These are phyloP conservation scores for Lolium rigidum DNA, from an alignment of 176 grass and related monocot species.

Conservation along the genomic window DNA sequence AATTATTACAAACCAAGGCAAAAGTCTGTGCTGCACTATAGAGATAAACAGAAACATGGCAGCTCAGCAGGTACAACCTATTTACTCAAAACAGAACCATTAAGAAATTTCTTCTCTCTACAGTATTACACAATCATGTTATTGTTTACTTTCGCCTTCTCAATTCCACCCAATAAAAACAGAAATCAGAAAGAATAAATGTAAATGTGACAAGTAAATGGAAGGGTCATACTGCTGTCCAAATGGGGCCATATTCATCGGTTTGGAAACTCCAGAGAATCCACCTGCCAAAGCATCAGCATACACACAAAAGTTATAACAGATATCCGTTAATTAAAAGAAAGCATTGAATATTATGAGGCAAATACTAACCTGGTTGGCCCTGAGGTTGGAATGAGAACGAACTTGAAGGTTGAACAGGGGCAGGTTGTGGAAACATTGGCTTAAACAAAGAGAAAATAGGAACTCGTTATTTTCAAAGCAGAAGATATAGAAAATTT, in stretches of 20 bases:
- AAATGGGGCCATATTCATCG: constrained; percentile 51
- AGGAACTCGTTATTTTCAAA: constrained; percentile 35
- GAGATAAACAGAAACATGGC: not conserved
- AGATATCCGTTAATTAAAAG: constrained; percentile 22
- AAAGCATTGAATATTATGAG: constrained; percentile 2
- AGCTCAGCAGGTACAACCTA: constrained; percentile 28
- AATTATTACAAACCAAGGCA: constrained; percentile 8
- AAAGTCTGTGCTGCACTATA: constrained; percentile 10
- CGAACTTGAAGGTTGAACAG: constrained; percentile 51
- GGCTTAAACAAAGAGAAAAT: constrained; percentile 45
- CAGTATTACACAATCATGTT: constrained; percentile 3
- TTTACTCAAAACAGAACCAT: constrained; percentile 22
- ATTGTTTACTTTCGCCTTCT: constrained; percentile 27
- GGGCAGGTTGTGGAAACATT: constrained; percentile 53
- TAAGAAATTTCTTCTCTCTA: constrained; percentile 36
- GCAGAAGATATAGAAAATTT: constrained; percentile 4
- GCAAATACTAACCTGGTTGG: constrained; percentile 64
- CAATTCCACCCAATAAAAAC: constrained; percentile 9
- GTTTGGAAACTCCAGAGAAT: constrained; percentile 58
- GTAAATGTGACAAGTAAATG: constrained; percentile 33
- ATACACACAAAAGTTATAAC: constrained; percentile 33
- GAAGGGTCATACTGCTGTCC: constrained; percentile 72
- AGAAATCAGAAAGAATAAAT: constrained; percentile 25
- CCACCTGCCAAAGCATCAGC: constrained; percentile 58
- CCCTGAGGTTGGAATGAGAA: constrained; percentile 68